A percentile compares a stretch with the other conserved stretches of the same genome.
Conservation (phyloP, 257 asterid genomes). For the Przewalskia tangutica region DNA sequence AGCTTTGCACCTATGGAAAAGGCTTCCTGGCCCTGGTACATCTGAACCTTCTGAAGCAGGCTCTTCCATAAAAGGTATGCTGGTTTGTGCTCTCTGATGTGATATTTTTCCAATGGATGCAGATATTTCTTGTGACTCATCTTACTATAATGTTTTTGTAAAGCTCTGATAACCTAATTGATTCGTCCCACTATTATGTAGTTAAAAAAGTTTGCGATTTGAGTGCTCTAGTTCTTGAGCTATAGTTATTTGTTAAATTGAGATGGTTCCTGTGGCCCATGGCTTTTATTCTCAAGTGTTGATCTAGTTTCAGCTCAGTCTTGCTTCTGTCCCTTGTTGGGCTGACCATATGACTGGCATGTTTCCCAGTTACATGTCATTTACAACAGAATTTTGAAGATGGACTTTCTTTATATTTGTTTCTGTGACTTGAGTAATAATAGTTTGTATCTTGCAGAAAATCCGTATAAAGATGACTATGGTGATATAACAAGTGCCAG, state of each 20-base stretch:
- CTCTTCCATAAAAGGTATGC: conserved; percentile 69
- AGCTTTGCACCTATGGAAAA: conserved; percentile 82
- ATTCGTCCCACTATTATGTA: not conserved
- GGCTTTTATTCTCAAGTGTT: not conserved
- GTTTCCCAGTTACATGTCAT: not conserved
- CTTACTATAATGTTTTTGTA: not conserved
- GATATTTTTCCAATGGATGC: not conserved
- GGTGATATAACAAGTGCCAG: conserved; percentile 51
- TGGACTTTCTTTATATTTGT: not conserved
- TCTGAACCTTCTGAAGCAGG: conserved; percentile 92
- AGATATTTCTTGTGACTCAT: not conserved
- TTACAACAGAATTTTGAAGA: not conserved
- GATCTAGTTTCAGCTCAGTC: not conserved
- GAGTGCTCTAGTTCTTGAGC: not conserved
- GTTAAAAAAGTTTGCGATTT: not conserved
- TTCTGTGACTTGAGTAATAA: conserved; percentile 5
- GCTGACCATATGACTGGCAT: not conserved
- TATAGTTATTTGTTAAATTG: not conserved
- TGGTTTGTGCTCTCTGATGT: conserved; percentile 10
- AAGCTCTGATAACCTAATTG: not conserved
- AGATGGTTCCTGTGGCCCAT: not conserved
- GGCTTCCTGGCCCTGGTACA: conserved; percentile 56
- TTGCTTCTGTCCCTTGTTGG: not conserved
- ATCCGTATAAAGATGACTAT: conserved; percentile 55
- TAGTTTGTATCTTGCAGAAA: conserved; percentile 43